Evolutionary conservation across 1,139 yeast species (phyloP).

Genomic region (Suhomyces terraborum): DNA sequence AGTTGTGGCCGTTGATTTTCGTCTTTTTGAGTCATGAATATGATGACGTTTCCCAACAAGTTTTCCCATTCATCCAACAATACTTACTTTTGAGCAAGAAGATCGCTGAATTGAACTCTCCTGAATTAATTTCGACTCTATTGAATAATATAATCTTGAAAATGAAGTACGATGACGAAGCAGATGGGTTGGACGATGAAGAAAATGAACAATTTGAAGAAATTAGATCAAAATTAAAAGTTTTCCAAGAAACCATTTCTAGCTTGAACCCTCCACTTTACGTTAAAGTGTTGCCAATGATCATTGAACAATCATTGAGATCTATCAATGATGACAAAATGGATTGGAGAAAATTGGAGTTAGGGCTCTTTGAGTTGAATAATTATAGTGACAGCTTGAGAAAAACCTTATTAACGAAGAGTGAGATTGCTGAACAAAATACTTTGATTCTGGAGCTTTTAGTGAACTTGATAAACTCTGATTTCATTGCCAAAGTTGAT

Average conservation of each 20-base stretch:
- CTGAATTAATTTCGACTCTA: slow-evolving; percentile 60
- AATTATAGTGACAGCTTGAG: slow-evolving; percentile 79
- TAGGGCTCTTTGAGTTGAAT: slow-evolving; percentile 80
- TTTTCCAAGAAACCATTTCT: slow-evolving; percentile 85
- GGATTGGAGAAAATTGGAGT: slow-evolving; percentile 81
- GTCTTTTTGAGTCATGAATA: slow-evolving; percentile 76
- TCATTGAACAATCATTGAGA: slow-evolving; percentile 63
- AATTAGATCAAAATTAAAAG: slow-evolving; percentile 68
- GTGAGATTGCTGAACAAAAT: slow-evolving; percentile 55
- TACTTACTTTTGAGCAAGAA: slow-evolving; percentile 74
- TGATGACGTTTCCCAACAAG: slow-evolving; percentile 84
- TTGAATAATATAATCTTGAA: slow-evolving; percentile 72
- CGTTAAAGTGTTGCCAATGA: slow-evolving; percentile 65
- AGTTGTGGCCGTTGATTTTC: slow-evolving; percentile 71
- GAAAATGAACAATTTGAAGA: slow-evolving; percentile 80
- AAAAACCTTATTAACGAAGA: slow-evolving; percentile 67
- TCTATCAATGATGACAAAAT: slow-evolving; percentile 23
- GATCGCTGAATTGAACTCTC: slow-evolving; percentile 34
- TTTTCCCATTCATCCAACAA: slow-evolving; percentile 76
- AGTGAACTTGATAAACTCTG: slow-evolving; percentile 62
- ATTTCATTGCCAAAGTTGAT: slow-evolving; percentile 50
- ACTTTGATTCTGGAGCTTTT: slow-evolving; percentile 61
- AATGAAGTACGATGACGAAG: slow-evolving; percentile 75
- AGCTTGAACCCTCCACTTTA: slow-evolving; percentile 72
- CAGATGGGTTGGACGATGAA: slow-evolving; percentile 60